These are phyloP conservation scores for Cyclospora cayetanensis DNA, from an alignment of 169 alveolate species.

Conservation along the genomic window DNA sequence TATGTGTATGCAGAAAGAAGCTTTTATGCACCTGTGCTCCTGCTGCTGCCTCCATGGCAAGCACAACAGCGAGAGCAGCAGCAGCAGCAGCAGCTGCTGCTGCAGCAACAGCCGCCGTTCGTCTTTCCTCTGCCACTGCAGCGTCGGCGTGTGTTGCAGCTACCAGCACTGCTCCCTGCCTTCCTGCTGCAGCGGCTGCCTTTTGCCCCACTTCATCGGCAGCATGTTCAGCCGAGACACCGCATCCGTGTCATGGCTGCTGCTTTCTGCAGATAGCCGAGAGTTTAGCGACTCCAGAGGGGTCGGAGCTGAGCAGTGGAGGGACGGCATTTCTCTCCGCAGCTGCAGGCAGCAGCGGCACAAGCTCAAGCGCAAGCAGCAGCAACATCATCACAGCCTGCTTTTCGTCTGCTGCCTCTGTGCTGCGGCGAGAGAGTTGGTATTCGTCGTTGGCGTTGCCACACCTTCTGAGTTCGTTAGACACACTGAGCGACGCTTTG, in stretches of 20 bases:
- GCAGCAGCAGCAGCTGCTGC: constrained; percentile 12
- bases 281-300: not conserved
- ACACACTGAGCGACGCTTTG: constrained; percentile 34
- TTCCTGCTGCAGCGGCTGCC: not conserved
- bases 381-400: constrained; percentile 39
- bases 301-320: not conserved
- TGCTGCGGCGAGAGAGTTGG: constrained; percentile 44
- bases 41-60: too few species aligned
- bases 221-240: not conserved
- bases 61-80: too few species aligned
- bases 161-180: not conserved
- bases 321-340: not conserved
- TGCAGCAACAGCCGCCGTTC: not conserved
- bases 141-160: too few species aligned
- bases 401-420: constrained; percentile 58
- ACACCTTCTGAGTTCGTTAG: constrained; percentile 35
- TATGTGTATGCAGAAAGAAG: constrained; percentile 21
- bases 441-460: constrained; percentile 54
- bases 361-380: constrained; percentile 1
- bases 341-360: not conserved
- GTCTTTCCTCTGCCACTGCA: too few species aligned
- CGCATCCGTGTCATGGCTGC: constrained; percentile 54
- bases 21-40: constrained; percentile 40
- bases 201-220: not conserved
- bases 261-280: constrained; percentile 34